Evolutionary conservation across 208 protist genomes (phyloP), one percentile per base, ranked within the genome.

Genomic region (Trypanosoma scelopori): DNA sequence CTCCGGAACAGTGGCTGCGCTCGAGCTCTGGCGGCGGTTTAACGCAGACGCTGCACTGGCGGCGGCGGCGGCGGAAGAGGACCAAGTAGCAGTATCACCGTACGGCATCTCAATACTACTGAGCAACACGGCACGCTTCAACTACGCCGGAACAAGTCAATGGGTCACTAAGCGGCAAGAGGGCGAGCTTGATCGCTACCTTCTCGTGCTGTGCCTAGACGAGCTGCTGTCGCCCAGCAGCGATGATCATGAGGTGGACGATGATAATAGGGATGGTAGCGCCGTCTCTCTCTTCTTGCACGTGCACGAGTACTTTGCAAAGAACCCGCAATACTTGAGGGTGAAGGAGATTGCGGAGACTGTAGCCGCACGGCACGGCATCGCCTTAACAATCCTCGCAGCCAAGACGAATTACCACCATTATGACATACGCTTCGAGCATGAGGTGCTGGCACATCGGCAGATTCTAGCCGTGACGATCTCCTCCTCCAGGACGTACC

Each of bases 361-460:
- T 22, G 53, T 65, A 5, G 84, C 86, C 3, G 68, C 61, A 37
- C 66, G 55, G 12, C 55, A 71, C 20, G 81, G 78, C 32, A 60
- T 93, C 13, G 62, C 63, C 13, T 71, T 95, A 22, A 76, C 83
- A 63, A 67, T 89, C 0, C 28, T 89, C 12, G 37, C 74, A 3
- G 71, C 80, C 30, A 91, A 86, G 75, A 91, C 80, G 35, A 86
- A 92, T 66, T 91, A 91, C 65, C 81, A 89, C 48, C 84, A 95
- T 53, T 83, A 89, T 63, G 86, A 93, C 68, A 65, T 93, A 30
- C 77, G 76, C 43, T 93, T 91, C 63, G 89, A 95, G 79, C 89
- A 95, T 55, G 86, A 95, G 69, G 78, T 91, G 37, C 88, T 93
- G 32, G 86, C 84, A 1, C 78, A 85, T 58, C 66, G 73, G 0